Base-by-base conservation (phyloP, 2,329 filamentous ascomycete species). In the Stachybotrys chartarum region DNA sequence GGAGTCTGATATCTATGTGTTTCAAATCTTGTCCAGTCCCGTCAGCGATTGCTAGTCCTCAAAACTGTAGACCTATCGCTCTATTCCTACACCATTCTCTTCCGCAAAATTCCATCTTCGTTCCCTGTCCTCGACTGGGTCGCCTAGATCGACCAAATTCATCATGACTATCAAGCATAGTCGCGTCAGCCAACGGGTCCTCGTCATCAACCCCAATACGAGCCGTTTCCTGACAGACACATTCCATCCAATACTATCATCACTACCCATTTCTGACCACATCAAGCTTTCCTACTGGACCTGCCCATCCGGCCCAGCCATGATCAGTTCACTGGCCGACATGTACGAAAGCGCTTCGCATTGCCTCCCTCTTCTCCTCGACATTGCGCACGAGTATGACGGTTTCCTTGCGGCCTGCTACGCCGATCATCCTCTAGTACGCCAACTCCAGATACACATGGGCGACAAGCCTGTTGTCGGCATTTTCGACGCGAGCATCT, bases 161-260 rank as follows among this genome's bases (percentile, higher is more conserved):
- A 55, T 11, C 14, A 56, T 58, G 56, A 51, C 55, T 16, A n/a
- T 56, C 5, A 35, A 46, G 12, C 31, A 31, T 6, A 4, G 8
- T 8, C 35, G 48, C 48, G 30, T 39, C 6, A 47, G 35, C 45
- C 31, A 11, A 52, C n/a, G 57, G 31, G 51, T 58, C 11, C 50
- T 58, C 49, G 57, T 58, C 55, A 53, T 58, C 54, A 58, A 58
- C 53, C 57, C 57, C 6, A 58, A 58, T 50, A 56, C 52, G 11
- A 56, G 55, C 50, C 30, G 39, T 4, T 47, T 47, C 50, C 44
- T 56, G 18, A 58, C 57, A 18, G 50, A 58, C 30, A 49, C 32
- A 1, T 56, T 58, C 57, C 35, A 49, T 35, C 55, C 57, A 5
- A 55, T 55, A n/a, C 50, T 58, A 17, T 53, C 57, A 11, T 46